Evolutionary conservation across 441 rosid species (phyloP), one percentile per base, ranked within the genome.

Genomic region (Pelargonium cotyledonis): DNA sequence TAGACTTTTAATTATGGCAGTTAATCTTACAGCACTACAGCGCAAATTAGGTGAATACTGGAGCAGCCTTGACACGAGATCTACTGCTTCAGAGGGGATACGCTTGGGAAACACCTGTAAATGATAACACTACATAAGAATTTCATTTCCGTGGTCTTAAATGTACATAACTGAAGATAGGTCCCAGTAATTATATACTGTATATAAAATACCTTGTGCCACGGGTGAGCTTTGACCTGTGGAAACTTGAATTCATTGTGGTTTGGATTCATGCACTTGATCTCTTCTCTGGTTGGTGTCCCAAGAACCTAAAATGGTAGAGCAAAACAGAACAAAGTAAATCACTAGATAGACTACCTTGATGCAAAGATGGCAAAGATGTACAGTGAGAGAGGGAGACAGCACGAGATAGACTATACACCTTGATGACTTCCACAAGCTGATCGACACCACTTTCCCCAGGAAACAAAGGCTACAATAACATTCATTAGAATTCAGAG

Each of bases 401-500:
- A 31, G 38, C 38, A 31, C 38, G 38, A 31, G 38, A 44, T 58
- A 18, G 64, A 73, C 47, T 75, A 70, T 15, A 68, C 76, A 95
- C 99, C 98, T 95, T 95, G 69, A 95, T 92, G 82, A 95, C 90
- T 83, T 95, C 99, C 77, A 92, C 98, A 65, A 95, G 85, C 78
- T 90, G 99, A 80, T 95, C 98, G 0, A 95, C 98, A 74, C 99
- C 99, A 43, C 99, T 95, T 83, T 95, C 99, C 70, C 98, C 99
- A 26, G 97, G 99, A 85, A 95, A 95, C 73, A 95, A 73, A 72
- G 99, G 99, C 98, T 95, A 47, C 7, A 51, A 4, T 35, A 16
- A 43, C 62, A 31, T 31, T 31, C 38, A 31, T 31, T 31, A 4
- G 31, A 4, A 31, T 31, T 31, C 38, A 31, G 38, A 31, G 38